phyloP scores from a whole-genome alignment of 2,329 filamentous ascomycete species.

The Alternaria conjuncta region DNA sequence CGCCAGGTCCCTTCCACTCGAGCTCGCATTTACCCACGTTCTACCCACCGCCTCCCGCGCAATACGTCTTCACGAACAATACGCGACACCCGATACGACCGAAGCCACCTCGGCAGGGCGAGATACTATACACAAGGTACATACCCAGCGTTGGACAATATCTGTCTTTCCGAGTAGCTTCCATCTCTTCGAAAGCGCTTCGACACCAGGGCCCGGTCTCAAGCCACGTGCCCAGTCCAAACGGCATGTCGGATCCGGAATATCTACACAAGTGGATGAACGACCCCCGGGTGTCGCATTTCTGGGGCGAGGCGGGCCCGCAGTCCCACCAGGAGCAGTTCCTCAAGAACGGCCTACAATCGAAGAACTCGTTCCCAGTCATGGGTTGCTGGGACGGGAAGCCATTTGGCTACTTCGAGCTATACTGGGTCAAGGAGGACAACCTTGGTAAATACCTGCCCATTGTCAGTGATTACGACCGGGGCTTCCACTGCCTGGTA shows the following conservation, averaged over 20 bases:
- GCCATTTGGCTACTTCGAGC: slow-evolving; percentile 95
- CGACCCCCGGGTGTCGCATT: slow-evolving; percentile 79
- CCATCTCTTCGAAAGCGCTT: slow-evolving; percentile 68
- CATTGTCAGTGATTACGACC: slow-evolving; percentile 78
- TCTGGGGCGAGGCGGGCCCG: slow-evolving; percentile 76
- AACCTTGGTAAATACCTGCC: slow-evolving; percentile 72
- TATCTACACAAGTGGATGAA: slow-evolving; percentile 89
- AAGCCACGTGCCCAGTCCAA: slow-evolving; percentile 23
- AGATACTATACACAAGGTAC: slow-evolving; percentile 89
- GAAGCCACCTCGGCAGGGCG: slow-evolving; percentile 87
- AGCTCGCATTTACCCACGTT: slow-evolving; percentile 87
- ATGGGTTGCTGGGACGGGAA: slow-evolving; percentile 94
- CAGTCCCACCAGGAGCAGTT: slow-evolving; percentile 69
- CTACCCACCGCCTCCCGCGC: slow-evolving; percentile 81
- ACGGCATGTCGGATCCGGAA: slow-evolving; percentile 63
- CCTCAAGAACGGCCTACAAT: slow-evolving; percentile 68
- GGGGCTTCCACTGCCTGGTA: slow-evolving; percentile 86
- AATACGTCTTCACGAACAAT: slow-evolving; percentile 79
- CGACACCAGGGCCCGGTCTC: slow-evolving; percentile 66
- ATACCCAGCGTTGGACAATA: slow-evolving; percentile 83
- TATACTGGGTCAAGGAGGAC: slow-evolving; percentile 99
- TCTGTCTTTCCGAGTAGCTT: slow-evolving; percentile 86
- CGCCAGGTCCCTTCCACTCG: slow-evolving; percentile 76
- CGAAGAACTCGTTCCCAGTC: slow-evolving; percentile 81
- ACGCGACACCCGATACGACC: slow-evolving; percentile 85